Evolutionary conservation across 768 basidiomycete genomes (phyloP).

Genomic region (Daedaleopsis nitida): DNA sequence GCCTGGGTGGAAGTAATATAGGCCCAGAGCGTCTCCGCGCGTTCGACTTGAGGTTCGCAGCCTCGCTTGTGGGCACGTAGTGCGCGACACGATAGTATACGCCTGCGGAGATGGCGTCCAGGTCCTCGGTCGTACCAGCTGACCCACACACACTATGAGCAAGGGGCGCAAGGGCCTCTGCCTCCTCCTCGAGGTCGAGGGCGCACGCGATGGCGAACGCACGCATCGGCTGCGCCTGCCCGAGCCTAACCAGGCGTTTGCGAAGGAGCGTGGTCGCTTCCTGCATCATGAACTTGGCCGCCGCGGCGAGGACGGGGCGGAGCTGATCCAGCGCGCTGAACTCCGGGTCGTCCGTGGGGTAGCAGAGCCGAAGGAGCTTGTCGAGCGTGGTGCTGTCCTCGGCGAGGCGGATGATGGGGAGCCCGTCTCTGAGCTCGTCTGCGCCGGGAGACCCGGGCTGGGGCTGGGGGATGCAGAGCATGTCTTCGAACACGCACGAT

Average conservation of each 20-base stretch:
- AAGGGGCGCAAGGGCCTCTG: slow-evolving; percentile 11
- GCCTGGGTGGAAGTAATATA: neutral
- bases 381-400: slow-evolving; percentile 19
- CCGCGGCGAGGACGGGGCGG: slow-evolving; percentile 23
- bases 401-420: slow-evolving; percentile 18
- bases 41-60: neutral
- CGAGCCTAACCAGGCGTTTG: slow-evolving; percentile 13
- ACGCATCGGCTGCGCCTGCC: slow-evolving; percentile 18
- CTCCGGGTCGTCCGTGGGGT: slow-evolving; percentile 20
- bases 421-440: slow-evolving; percentile 14
- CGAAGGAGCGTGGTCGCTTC: slow-evolving; percentile 16
- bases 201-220: slow-evolving; percentile 15
- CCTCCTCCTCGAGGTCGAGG: slow-evolving; percentile 9
- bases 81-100: slow-evolving; percentile 18
- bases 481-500: slow-evolving; percentile 22
- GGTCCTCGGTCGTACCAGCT: slow-evolving; percentile 8
- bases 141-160: slow-evolving; percentile 11
- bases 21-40: neutral
- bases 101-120: slow-evolving; percentile 14
- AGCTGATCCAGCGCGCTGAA: slow-evolving; percentile 18
- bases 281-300: slow-evolving; percentile 26
- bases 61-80: slow-evolving; percentile 8
- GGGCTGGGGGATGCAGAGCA: slow-evolving; percentile 24
- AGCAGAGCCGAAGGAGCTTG: slow-evolving; percentile 21
- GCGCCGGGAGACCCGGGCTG: slow-evolving; percentile 5